phyloP scores from a whole-genome alignment of 768 basidiomycete species.

The Arthromyces matolae region DNA sequence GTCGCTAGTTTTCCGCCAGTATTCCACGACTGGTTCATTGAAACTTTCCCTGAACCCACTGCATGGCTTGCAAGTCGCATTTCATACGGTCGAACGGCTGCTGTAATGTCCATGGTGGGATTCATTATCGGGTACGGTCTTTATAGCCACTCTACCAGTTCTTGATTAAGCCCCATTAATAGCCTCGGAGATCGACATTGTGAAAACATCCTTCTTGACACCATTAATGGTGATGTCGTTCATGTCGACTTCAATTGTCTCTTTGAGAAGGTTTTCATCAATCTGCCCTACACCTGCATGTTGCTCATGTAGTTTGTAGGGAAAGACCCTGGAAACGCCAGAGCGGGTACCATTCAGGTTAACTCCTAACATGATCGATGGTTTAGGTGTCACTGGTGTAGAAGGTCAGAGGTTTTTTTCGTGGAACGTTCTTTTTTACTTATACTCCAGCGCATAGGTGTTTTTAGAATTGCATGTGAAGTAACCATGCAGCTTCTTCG shows the following conservation, averaged over 20 bases:
- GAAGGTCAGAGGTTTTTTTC: slow-evolving; percentile 57
- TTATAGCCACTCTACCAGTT: neutral
- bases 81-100: slow-evolving; percentile 82
- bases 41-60: slow-evolving; percentile 94
- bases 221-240: slow-evolving; percentile 82
- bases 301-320: slow-evolving; percentile 29
- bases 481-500: slow-evolving; percentile 84
- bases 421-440: neutral
- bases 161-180: neutral
- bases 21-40: slow-evolving; percentile 96
- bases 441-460: slow-evolving; percentile 43
- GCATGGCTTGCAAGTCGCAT: slow-evolving; percentile 91
- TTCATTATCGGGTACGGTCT: slow-evolving; percentile 83
- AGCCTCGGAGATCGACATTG: slow-evolving; percentile 98
- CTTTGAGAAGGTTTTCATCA: slow-evolving; percentile 77
- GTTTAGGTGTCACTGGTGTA: slow-evolving; percentile 86
- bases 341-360: slow-evolving; percentile 94
- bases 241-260: slow-evolving; percentile 98
- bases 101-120: slow-evolving; percentile 99
- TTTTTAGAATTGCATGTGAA: slow-evolving; percentile 89
- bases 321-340: slow-evolving; percentile 80
- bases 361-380: slow-evolving; percentile 90
- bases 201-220: slow-evolving; percentile 94
- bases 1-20: slow-evolving; percentile 67
- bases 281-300: neutral